phyloP scores from a whole-genome alignment of 1,284 basidiomycete species.

The Rugiboletus extremiorientalis region DNA sequence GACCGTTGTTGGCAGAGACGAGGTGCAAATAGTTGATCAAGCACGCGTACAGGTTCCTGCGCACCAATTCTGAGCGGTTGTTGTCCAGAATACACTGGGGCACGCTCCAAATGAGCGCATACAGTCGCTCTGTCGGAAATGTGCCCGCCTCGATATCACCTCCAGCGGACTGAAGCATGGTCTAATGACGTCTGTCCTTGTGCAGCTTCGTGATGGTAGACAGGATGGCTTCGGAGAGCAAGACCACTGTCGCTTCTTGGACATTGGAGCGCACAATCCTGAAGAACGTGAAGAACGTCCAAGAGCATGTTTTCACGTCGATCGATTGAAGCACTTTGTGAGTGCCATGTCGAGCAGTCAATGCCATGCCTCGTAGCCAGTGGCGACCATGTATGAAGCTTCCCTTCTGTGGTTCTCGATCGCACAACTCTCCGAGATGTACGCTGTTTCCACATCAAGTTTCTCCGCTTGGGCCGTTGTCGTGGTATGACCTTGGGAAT shows the following conservation, averaged over 20 bases:
- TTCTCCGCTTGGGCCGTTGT: constrained; percentile 65
- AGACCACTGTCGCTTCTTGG: constrained; percentile 71
- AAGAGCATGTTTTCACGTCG: constrained; percentile 85
- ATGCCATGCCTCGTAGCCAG: constrained; percentile 81
- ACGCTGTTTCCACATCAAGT: constrained; percentile 67
- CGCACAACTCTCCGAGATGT: constrained; percentile 80
- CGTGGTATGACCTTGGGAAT: constrained; percentile 67
- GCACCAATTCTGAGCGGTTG: constrained; percentile 83
- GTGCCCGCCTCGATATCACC: constrained; percentile 62
- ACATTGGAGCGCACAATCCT: constrained; percentile 59
- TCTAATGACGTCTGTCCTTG: constrained; percentile 70
- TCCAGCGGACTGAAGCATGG: constrained; percentile 61
- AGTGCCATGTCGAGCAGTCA: constrained; percentile 80
- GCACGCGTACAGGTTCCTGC: constrained; percentile 93
- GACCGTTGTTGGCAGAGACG: constrained; percentile 37
- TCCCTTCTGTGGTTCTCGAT: constrained; percentile 87
- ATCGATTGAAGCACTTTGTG: constrained; percentile 81
- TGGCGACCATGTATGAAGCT: constrained; percentile 68
- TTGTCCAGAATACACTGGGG: constrained; percentile 78
- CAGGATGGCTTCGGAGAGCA: constrained; percentile 81
- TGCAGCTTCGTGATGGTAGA: constrained; percentile 84
- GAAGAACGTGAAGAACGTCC: constrained; percentile 81
- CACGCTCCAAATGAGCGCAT: constrained; percentile 72
- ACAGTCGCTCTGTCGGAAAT: constrained; percentile 80
- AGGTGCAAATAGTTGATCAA: constrained; percentile 89